phyloP scores from a whole-genome alignment of 2,329 filamentous ascomycete genomes.

The Paecilomyces variotii region DNA sequence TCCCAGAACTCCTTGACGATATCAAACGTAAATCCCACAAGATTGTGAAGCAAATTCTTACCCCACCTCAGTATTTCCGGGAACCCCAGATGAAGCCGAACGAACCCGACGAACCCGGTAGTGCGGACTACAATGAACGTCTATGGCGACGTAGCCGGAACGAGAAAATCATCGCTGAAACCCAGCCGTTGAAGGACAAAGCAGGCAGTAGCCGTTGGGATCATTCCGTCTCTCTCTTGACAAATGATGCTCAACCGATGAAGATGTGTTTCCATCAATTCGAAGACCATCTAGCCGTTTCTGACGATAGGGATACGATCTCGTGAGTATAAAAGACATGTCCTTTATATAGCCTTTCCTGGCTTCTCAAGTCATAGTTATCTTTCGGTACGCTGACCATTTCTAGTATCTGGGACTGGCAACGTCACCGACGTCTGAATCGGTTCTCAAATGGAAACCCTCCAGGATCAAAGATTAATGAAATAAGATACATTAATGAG shows the following conservation, averaged over 20 bases:
- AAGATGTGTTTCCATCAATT: slow-evolving; percentile 98
- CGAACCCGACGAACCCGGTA: slow-evolving; percentile 92
- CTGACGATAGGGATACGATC: slow-evolving; percentile 86
- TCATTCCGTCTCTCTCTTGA: slow-evolving; percentile 70
- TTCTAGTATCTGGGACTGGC: slow-evolving; percentile 80
- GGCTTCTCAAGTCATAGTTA: neutral
- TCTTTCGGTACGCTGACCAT: neutral
- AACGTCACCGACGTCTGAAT: slow-evolving; percentile 63
- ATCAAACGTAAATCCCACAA: slow-evolving; percentile 6
- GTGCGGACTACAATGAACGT: slow-evolving; percentile 89
- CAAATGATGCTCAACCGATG: slow-evolving; percentile 79
- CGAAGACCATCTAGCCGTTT: slow-evolving; percentile 88
- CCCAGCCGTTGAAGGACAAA: slow-evolving; percentile 84
- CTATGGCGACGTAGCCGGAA: slow-evolving; percentile 90
- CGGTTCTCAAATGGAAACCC: slow-evolving; percentile 95
- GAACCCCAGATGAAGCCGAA: slow-evolving; percentile 97
- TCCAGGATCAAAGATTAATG: slow-evolving; percentile 80
- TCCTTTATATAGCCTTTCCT: neutral
- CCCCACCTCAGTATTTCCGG: slow-evolving; percentile 64
- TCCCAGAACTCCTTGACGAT: slow-evolving; percentile 11
- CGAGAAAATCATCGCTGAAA: slow-evolving; percentile 83
- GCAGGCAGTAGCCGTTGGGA: slow-evolving; percentile 85
- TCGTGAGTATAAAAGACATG: slow-evolving; percentile 35
- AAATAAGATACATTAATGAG: slow-evolving; percentile 96
- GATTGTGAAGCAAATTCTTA: slow-evolving; percentile 18